These are phyloP conservation scores for Marchantia polymorpha DNA, from an alignment of 225 moss, liverwort and hornwort species.

Conservation along the genomic window DNA sequence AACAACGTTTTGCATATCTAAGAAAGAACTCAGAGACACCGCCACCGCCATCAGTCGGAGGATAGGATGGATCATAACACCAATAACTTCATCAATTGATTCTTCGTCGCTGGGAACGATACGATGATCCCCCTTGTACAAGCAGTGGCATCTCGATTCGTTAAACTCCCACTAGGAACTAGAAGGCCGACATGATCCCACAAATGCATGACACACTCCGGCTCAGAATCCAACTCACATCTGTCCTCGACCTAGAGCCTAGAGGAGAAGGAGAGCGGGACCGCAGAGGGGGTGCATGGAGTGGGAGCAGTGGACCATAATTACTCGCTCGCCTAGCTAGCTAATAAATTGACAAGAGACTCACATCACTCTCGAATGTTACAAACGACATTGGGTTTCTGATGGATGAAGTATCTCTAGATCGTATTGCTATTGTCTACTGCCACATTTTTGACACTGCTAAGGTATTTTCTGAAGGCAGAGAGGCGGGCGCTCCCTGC, in stretches of 20 bases:
- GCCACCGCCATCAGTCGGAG: not conserved
- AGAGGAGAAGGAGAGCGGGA: not conserved
- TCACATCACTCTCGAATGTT: conserved; percentile 16
- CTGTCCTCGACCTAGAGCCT: not conserved
- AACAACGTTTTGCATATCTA: not conserved
- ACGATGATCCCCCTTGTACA: conserved; percentile 18
- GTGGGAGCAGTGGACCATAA: conserved; percentile 15
- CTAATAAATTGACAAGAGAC: conserved; percentile 21
- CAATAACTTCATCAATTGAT: conserved; percentile 21
- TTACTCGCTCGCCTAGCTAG: conserved; percentile 22
- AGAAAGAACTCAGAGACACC: not conserved
- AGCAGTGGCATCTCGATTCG: conserved; percentile 16
- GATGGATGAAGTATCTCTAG: conserved; percentile 18
- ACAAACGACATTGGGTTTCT: conserved; percentile 20
- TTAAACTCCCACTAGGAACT: conserved; percentile 18
- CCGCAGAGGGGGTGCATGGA: conserved; percentile 3
- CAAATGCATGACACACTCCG: conserved; percentile 7
- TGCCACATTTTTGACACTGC: conserved; percentile 18
- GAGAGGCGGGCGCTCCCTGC: not conserved
- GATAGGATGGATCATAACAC: conserved; percentile 6
- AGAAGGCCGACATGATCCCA: conserved; percentile 18
- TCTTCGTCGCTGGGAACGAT: conserved; percentile 17
- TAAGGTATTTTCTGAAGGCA: conserved; percentile 13
- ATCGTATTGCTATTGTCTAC: conserved; percentile 23
- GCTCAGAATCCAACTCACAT: not conserved